Conservation (phyloP, 2,329 filamentous ascomycete species). For the Penicillium frequentans region DNA sequence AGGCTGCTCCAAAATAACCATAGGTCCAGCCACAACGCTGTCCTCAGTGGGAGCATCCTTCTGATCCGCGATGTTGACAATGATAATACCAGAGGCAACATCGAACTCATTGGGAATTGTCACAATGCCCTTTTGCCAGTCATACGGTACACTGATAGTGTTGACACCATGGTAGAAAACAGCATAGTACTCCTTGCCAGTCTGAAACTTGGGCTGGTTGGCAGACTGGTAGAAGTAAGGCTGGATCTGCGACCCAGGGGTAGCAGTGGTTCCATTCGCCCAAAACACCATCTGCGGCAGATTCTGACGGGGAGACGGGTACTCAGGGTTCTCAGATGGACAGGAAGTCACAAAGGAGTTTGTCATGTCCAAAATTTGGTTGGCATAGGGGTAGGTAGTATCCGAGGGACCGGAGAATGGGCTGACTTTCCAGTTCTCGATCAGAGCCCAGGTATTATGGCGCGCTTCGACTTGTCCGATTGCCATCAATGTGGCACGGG, state of each 20-base stretch:
- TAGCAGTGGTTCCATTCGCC: slow-evolving; percentile 5
- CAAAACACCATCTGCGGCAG: slow-evolving; percentile 8
- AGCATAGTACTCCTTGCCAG: slow-evolving; percentile 2
- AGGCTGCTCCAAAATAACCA: slow-evolving; percentile 10
- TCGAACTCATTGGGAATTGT: slow-evolving; percentile 6
- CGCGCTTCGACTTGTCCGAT: slow-evolving; percentile 42
- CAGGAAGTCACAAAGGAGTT: slow-evolving; percentile 3
- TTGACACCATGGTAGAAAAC: slow-evolving; percentile 9
- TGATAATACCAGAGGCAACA: slow-evolving; percentile 4
- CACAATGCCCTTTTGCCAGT: not conserved
- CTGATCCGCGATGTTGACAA: slow-evolving; percentile 9
- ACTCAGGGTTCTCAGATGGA: slow-evolving; percentile 8
- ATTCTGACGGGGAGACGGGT: slow-evolving; percentile 6
- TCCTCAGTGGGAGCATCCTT: slow-evolving; percentile 5
- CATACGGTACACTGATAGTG: slow-evolving; percentile 1
- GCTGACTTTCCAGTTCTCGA: slow-evolving; percentile 42
- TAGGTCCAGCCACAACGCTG: slow-evolving; percentile 9
- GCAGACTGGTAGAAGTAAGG: not conserved
- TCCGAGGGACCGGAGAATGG: slow-evolving; percentile 45
- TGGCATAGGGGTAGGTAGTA: slow-evolving; percentile 33
- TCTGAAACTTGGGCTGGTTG: not conserved
- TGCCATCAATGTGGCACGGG: slow-evolving; percentile 39
- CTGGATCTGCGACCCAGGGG: slow-evolving; percentile 6
- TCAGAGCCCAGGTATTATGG: slow-evolving; percentile 45
- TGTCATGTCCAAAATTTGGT: slow-evolving; percentile 11